These are phyloP conservation scores for Sclerospora graminicola DNA, from an alignment of 352 stramenopile genomes.

Conservation along the genomic window DNA sequence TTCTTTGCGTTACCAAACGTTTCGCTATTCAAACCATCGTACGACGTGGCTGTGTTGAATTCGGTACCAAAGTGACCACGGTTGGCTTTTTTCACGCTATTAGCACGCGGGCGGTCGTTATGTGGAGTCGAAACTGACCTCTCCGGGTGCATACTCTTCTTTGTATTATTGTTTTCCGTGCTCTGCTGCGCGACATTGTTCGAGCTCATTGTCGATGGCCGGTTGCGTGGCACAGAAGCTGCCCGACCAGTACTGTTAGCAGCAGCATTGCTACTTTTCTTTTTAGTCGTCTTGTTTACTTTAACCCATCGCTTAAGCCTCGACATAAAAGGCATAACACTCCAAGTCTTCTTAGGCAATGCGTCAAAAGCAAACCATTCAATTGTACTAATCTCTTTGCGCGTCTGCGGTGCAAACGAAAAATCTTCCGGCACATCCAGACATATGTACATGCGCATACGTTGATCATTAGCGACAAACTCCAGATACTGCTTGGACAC, in stretches of 20 bases:
- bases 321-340: conserved; percentile 89
- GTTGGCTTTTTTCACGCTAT: conserved; percentile 22
- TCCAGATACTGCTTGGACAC: conserved; percentile 74
- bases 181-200: conserved; percentile 24
- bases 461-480: conserved; percentile 81
- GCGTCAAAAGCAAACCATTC: conserved; percentile 86
- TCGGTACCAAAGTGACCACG: conserved; percentile 81
- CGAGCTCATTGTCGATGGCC: conserved; percentile 32
- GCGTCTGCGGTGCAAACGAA: conserved; percentile 87
- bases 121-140: conserved; percentile 71
- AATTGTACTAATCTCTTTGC: conserved; percentile 92
- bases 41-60: conserved; percentile 64
- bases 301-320: conserved; percentile 87
- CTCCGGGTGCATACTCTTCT: conserved; percentile 30
- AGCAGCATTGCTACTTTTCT: conserved; percentile 32
- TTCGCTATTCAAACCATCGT: conserved; percentile 81
- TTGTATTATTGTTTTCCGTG: conserved; percentile 11
- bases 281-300: conserved; percentile 50
- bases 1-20: conserved; percentile 77
- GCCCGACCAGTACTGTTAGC: conserved; percentile 37
- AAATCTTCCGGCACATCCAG: conserved; percentile 86
- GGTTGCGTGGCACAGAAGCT: conserved; percentile 66
- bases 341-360: conserved; percentile 91
- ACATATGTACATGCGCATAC: conserved; percentile 90
- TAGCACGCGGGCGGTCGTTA: conserved; percentile 27